Percentiles rank a stretch among this genome's conserved stretches.
These are phyloP conservation scores for Alternaria longipes DNA, from an alignment of 2,329 filamentous ascomycete species.

Conservation along the genomic window DNA sequence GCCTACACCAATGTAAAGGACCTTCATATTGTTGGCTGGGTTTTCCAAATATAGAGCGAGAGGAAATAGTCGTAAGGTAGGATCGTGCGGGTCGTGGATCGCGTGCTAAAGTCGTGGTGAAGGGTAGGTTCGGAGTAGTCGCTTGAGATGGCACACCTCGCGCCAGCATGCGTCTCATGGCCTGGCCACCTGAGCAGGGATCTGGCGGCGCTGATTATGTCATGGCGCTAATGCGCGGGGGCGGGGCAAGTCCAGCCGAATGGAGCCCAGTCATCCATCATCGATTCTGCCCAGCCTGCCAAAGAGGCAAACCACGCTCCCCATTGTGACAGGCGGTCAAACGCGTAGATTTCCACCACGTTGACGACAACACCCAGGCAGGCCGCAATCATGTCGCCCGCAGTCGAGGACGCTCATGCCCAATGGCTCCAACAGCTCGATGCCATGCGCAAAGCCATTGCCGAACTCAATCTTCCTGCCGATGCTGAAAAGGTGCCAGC, in stretches of 20 bases:
- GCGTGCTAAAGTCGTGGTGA: too few relatives aligned
- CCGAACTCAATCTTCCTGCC: slow-evolving; percentile 69
- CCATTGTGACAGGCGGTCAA: neutral
- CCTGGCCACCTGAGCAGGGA: too few relatives aligned
- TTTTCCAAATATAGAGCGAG: too few relatives aligned
- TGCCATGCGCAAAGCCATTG: slow-evolving; percentile 86
- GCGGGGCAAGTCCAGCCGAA: slow-evolving; percentile 36
- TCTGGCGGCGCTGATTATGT: too few relatives aligned
- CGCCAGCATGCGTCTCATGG: too few relatives aligned
- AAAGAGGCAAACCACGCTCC: slow-evolving; percentile 2
- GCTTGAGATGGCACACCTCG: too few relatives aligned
- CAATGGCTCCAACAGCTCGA: slow-evolving; percentile 88
- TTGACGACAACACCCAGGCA: neutral
- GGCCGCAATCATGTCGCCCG: slow-evolving; percentile 47
- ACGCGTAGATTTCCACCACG: neutral
- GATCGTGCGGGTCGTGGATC: too few relatives aligned
- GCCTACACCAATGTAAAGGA: too few relatives aligned
- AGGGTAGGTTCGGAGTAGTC: too few relatives aligned
- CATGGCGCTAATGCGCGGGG: slow-evolving; percentile 30
- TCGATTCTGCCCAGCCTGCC: slow-evolving; percentile 24
- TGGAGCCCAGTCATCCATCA: slow-evolving; percentile 14
- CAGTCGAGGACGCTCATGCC: slow-evolving; percentile 58
- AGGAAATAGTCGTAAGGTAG: too few relatives aligned
- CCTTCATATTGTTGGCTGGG: too few relatives aligned
- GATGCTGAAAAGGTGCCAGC: slow-evolving; percentile 57